A percentile compares a stretch with the other conserved stretches of the same genome.
Evolutionary conservation across 2,329 filamentous ascomycete species (phyloP).

Genomic region (Fonsecaea nubica): DNA sequence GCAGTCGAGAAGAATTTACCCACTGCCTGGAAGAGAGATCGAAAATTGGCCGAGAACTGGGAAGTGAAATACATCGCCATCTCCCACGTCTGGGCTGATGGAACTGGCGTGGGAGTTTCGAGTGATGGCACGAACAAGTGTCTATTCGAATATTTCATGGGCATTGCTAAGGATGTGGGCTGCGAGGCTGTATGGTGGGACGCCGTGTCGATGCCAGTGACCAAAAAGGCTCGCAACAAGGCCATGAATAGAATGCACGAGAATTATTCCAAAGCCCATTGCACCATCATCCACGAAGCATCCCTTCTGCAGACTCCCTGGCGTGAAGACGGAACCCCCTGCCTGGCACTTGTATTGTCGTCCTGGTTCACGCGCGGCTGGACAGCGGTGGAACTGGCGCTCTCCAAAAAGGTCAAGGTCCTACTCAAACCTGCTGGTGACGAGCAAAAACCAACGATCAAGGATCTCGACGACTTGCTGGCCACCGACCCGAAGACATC

Average conservation of each 20-base stretch:
- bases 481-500: no score
- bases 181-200: constrained; percentile 20
- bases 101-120: constrained; percentile 10
- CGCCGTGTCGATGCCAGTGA: constrained; percentile 9
- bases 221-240: background rate
- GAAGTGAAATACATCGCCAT: constrained; percentile 19
- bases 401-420: constrained; percentile 12
- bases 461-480: no score
- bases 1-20: no score
- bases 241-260: constrained; percentile 12
- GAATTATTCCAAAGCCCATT: constrained; percentile 6
- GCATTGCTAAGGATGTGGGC: background rate
- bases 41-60: no score
- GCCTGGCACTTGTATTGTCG: constrained; percentile 10
- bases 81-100: constrained; percentile 24
- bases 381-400: constrained; percentile 14
- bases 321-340: constrained; percentile 12
- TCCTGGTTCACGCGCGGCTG: constrained; percentile 19
- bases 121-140: constrained; percentile 6
- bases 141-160: constrained; percentile 8
- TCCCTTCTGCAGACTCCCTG: constrained; percentile 6
- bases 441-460: background rate
- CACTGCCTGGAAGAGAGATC: no score
- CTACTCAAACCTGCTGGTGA: constrained; percentile 6
- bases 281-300: constrained; percentile 16